These are phyloP conservation scores for Annulohypoxylon moriforme DNA, from an alignment of 495 filamentous ascomycete species.

Conservation along the genomic window DNA sequence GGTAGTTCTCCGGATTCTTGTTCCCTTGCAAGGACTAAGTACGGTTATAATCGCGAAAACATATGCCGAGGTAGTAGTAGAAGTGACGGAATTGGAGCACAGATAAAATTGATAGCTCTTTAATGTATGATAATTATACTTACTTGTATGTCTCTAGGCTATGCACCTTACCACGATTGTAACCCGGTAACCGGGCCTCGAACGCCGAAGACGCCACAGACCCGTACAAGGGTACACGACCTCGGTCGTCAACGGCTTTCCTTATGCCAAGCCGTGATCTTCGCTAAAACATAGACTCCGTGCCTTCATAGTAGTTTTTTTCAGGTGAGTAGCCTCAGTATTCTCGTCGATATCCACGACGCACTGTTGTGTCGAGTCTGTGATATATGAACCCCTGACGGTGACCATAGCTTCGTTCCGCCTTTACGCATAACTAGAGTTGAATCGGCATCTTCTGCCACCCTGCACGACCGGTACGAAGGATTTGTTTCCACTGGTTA, in stretches of 20 bases:
- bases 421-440: conserved; percentile 28
- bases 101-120: neutral
- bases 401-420: no score
- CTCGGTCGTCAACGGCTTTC: conserved; percentile 55
- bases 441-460: conserved; percentile 49
- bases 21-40: neutral
- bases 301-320: no score
- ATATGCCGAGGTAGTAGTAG: conserved; percentile 11
- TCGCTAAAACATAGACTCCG: no score
- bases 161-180: conserved; percentile 34
- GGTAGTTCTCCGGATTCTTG: conserved; percentile 27
- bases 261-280: conserved; percentile 51
- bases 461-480: conserved; percentile 61
- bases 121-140: neutral
- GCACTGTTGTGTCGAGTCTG: conserved; percentile 48
- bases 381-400: no score
- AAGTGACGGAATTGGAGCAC: neutral
- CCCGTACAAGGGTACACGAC: conserved; percentile 66
- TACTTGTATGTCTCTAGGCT: neutral
- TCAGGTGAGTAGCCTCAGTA: conserved; percentile 59
- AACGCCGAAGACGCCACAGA: conserved; percentile 57
- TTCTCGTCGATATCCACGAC: conserved; percentile 62
- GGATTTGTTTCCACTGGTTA: conserved; percentile 57
- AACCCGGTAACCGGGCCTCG: conserved; percentile 58
- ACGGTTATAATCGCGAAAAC: neutral